Base-by-base conservation (phyloP, 129 eudicot genomes). In the Flaveria bidentis region DNA sequence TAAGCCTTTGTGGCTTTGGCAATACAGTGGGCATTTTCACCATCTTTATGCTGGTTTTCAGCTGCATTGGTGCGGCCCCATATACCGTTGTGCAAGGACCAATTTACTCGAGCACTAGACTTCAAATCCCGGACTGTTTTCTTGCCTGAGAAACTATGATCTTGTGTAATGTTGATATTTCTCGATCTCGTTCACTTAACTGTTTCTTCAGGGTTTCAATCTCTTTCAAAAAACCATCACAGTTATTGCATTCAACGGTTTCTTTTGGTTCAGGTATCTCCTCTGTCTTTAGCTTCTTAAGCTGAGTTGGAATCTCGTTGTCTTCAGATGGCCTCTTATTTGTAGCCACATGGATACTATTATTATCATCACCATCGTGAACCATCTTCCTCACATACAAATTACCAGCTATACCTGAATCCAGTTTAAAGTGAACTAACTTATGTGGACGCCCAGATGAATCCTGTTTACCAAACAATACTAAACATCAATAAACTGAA, bases 401-500 rank as follows among this genome's bases (percentile, higher is more conserved):
- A 72, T 50, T 69, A 77, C 87, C 88, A 46, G 85, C 23, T 41
- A 33, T 52, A 60, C 98, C 96, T 17, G 96, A 83, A 13, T 78
- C 83, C 15, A 90, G 87, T 80, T 90, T 75, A 71, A 88, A 86
- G 0, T 69, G n/a, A 25, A 88, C 49, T 5, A 80, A 42, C 84
- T 93, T 93, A 75, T 84, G 96, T 6, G 85, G 82, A 13, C 88
- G 85, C 55, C 98, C 98, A 14, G 84, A 63, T 42, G 96, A 80
- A 82, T 93, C 97, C 98, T 93, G 73, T 82, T 8, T 15, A 82
- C 36, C 17, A 26, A 69, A 50, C 46, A 14, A 30, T 46, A 49
- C 45, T 2, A 67, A 30, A 39, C n/a, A 28, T 41, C 8, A 18
- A 73, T 36, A 39, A 39, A 61, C 12, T 50, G 36, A 23, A 72